These are phyloP conservation scores for Musa schizocarpa DNA, from an alignment of 176 grass and related monocot species.

Conservation along the genomic window DNA sequence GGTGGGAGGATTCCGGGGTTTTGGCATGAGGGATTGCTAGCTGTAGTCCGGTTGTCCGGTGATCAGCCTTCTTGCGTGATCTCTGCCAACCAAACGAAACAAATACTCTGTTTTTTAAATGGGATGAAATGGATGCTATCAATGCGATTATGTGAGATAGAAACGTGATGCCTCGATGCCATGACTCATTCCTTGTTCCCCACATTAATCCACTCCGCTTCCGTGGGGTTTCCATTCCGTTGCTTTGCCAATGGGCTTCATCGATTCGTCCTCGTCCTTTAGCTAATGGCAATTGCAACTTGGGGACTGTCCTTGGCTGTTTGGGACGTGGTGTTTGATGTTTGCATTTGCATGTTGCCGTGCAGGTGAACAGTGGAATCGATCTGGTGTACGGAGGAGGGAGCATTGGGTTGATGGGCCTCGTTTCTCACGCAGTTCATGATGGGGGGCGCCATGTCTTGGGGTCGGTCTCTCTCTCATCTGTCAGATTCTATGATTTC, in stretches of 20 bases:
- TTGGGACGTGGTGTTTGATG: background rate
- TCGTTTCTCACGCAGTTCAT: conserved; percentile 95
- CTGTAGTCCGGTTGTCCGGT: conserved; percentile 35
- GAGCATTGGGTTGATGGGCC: conserved; percentile 94
- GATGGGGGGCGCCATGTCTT: conserved; percentile 96
- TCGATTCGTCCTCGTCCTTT: no score
- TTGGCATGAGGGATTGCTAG: conserved; percentile 34
- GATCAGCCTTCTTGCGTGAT: conserved; percentile 40
- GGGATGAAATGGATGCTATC: background rate
- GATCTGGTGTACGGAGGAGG: conserved; percentile 96
- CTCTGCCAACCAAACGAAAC: conserved; percentile 21
- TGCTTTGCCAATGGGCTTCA: background rate
- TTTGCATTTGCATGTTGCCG: conserved; percentile 10
- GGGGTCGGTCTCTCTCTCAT: conserved; percentile 44
- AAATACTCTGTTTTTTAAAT: background rate
- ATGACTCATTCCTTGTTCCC: conserved; percentile 25
- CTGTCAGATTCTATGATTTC: background rate
- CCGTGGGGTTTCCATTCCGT: background rate
- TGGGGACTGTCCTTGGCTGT: no score
- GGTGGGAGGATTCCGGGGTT: conserved; percentile 9
- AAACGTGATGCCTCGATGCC: background rate
- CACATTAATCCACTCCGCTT: background rate
- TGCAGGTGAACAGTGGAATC: conserved; percentile 85
- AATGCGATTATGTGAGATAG: background rate
- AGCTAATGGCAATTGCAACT: no score